A percentile compares a stretch with the other conserved stretches of the same genome.
Evolutionary conservation across 306 rosid genomes (phyloP).

Genomic region (Trichosanthes cucumerina): DNA sequence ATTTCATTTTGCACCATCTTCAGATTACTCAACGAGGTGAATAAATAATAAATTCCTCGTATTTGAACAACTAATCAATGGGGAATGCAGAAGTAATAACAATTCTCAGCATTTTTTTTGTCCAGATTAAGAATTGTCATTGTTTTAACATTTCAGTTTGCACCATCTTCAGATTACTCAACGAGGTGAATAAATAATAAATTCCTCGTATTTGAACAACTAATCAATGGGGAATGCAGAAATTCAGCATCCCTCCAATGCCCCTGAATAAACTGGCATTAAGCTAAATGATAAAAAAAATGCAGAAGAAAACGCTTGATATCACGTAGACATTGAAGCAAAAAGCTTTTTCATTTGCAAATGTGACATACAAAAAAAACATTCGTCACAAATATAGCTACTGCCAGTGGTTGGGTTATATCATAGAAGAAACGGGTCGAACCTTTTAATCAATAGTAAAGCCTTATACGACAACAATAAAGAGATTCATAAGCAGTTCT

Average conservation of each 20-base stretch:
- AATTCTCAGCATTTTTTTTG: not conserved
- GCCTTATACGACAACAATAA: not conserved
- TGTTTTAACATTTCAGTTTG: not conserved
- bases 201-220: not conserved
- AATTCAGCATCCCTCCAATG: not conserved
- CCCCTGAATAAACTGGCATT: not conserved
- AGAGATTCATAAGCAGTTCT: conserved; percentile 1
- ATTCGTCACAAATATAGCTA: not conserved
- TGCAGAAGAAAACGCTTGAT: not conserved
- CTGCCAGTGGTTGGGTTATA: not conserved
- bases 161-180: not conserved
- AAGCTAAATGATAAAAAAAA: not conserved
- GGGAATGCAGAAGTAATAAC: not conserved
- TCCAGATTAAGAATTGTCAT: not conserved
- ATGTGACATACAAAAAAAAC: not conserved
- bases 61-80: not conserved
- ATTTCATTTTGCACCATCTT: not conserved
- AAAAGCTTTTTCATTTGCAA: not conserved
- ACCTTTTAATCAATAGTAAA: not conserved
- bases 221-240: conserved; percentile 3
- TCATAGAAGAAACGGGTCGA: not conserved
- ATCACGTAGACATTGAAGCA: not conserved
- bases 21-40: not conserved
- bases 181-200: not conserved
- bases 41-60: not conserved